These are phyloP conservation scores for Clitopilus hobsonii DNA, from an alignment of 768 basidiomycete species.

Conservation along the genomic window DNA sequence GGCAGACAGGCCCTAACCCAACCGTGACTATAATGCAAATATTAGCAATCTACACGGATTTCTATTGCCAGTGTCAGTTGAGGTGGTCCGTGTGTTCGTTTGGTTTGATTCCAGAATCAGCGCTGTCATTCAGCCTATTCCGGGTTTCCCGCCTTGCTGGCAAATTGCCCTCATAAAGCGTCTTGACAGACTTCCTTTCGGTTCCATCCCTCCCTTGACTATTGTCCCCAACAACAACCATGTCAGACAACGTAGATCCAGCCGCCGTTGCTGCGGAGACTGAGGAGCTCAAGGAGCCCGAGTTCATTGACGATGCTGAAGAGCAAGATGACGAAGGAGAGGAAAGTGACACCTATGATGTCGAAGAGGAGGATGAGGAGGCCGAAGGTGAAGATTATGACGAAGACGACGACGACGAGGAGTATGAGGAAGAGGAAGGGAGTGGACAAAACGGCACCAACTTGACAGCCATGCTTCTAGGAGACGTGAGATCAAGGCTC, in stretches of 20 bases:
- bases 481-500: slow-evolving; percentile 11
- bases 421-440: slow-evolving; percentile 10
- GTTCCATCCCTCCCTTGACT: neutral
- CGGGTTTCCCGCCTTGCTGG: neutral
- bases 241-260: slow-evolving; percentile 1
- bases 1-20: no score
- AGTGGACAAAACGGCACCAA: slow-evolving; percentile 6
- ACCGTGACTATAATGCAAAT: no score
- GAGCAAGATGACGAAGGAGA: slow-evolving; percentile 13
- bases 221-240: neutral
- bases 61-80: neutral
- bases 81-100: neutral
- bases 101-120: neutral
- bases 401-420: slow-evolving; percentile 13
- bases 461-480: slow-evolving; percentile 15
- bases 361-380: slow-evolving; percentile 14
- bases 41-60: neutral
- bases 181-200: neutral
- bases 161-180: neutral
- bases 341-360: slow-evolving; percentile 18
- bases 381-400: slow-evolving; percentile 9
- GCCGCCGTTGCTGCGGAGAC: neutral
- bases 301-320: neutral
- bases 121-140: neutral
- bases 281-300: neutral